Base-by-base conservation (phyloP, 352 stramenopile genomes). In the Phytophthora fragariae region DNA sequence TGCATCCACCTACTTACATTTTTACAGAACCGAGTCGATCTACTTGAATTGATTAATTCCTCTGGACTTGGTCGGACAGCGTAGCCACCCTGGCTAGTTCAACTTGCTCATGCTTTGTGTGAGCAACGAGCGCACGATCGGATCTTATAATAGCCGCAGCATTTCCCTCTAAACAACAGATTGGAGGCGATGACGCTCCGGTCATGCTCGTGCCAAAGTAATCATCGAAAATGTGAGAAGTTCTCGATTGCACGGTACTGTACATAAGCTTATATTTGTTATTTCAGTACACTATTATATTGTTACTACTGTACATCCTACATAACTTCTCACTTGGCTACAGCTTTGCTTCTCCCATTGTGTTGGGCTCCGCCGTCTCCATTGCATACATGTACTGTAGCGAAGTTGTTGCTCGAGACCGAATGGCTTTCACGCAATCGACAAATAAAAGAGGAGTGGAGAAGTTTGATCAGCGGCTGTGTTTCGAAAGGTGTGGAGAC, bases 61-160 rank as follows among this genome's bases (percentile, higher is more conserved):
- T 21, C 2, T 27, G 24, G 24, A 27, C 24, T 27, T 27, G 24
- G 33, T 58, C 24, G 58, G 44, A 58, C 59, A n/a, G 15, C 21
- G 52, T 57, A 69, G 53, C 62, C 62, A 69, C 50, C 62, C 35
- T 69, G 53, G 53, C 35, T 41, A 41, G 35, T 41, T 41, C 35
- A 41, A 41, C 35, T 41, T 41, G 35, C 35, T 41, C 35, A 12
- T 41, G 35, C 35, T 41, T 41, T 41, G 35, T 41, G 35, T 41
- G 35, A 15, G 4, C 35, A 41, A 41, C 35, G 35, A 41, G 35
- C 39, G 62, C 37, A 62, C 62, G 12, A 69, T 49, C 9, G 35
- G 35, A 41, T 41, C 14, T 41, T 12, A 21, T 21, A 21, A 21
- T 21, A 50, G n/a, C 15, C 12, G 15, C n/a, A 50, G 44, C 11